A percentile compares a stretch with the other conserved stretches of the same genome.
Evolutionary conservation across 305 asterid species (phyloP).

Genomic region (Striga hermonthica): DNA sequence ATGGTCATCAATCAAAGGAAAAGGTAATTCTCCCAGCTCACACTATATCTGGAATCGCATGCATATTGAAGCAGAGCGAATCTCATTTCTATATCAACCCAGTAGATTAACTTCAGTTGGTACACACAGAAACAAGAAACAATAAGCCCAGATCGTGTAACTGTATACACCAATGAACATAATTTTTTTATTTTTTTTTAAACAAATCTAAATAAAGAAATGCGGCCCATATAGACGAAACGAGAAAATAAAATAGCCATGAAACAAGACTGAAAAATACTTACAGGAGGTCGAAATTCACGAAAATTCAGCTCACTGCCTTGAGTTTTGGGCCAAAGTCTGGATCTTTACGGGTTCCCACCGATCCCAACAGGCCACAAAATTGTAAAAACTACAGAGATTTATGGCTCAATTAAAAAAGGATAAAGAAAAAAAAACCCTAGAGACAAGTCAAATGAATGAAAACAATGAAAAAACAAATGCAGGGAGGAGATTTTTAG

Average conservation of each 20-base stretch:
- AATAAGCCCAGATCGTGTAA: slow-evolving; percentile 32
- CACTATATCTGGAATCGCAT: no score
- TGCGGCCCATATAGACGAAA: slow-evolving; percentile 15
- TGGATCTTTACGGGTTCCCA: slow-evolving; percentile 27
- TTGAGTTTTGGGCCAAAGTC: slow-evolving; percentile 6
- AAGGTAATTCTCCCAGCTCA: no score
- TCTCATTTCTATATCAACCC: background rate
- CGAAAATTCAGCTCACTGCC: slow-evolving; percentile 27
- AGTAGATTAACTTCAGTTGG: slow-evolving; percentile 14
- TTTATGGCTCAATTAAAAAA: slow-evolving; percentile 15
- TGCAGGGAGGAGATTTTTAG: slow-evolving; percentile 37
- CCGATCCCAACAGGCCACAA: slow-evolving; percentile 19
- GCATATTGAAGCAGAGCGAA: background rate
- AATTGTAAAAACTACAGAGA: slow-evolving; percentile 2
- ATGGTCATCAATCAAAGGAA: background rate
- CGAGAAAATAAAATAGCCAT: no score
- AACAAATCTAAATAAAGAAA: slow-evolving; percentile 15
- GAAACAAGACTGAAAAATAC: slow-evolving; percentile 12
- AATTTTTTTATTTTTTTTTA: no score
- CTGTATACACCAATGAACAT: slow-evolving; percentile 24
- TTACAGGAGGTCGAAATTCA: slow-evolving; percentile 33
- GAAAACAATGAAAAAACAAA: slow-evolving; percentile 40
- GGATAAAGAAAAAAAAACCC: slow-evolving; percentile 36
- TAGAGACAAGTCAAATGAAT: slow-evolving; percentile 50
- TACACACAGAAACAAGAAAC: background rate